These are phyloP conservation scores for Friedmanniomyces endolithicus DNA, from an alignment of 495 filamentous ascomycete genomes.

Conservation along the genomic window DNA sequence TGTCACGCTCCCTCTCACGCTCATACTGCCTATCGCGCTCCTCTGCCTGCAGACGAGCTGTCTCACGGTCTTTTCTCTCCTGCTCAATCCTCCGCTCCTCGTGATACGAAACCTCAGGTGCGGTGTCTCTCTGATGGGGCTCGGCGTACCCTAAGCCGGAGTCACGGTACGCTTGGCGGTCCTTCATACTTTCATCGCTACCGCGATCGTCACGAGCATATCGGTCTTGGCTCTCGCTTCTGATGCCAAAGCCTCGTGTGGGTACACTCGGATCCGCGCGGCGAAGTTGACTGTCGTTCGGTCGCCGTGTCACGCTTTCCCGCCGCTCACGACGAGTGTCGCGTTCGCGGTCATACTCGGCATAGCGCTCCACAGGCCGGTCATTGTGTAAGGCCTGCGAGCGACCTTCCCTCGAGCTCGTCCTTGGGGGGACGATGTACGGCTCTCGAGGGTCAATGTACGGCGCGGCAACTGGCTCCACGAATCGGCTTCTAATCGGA, in stretches of 20 bases:
- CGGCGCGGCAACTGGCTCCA: neutral
- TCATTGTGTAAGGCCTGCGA: slow-evolving; percentile 22
- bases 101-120: slow-evolving; percentile 7
- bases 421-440: slow-evolving; percentile 21
- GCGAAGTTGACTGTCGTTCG: slow-evolving; percentile 21
- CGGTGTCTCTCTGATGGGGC: slow-evolving; percentile 16
- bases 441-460: slow-evolving; percentile 20
- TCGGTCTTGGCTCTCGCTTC: slow-evolving; percentile 18
- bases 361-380: slow-evolving; percentile 21
- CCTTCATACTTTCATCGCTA: slow-evolving; percentile 16
- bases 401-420: slow-evolving; percentile 19
- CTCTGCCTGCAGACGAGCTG: slow-evolving; percentile 6
- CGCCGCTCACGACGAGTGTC: slow-evolving; percentile 20
- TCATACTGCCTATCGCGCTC: slow-evolving; percentile 5
- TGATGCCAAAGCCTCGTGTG: slow-evolving; percentile 31
- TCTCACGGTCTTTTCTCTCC: slow-evolving; percentile 11
- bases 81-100: slow-evolving; percentile 8
- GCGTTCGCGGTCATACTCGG: slow-evolving; percentile 21
- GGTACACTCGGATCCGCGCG: slow-evolving; percentile 3
- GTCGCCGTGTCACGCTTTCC: slow-evolving; percentile 15
- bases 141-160: slow-evolving; percentile 17
- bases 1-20: slow-evolving; percentile 10
- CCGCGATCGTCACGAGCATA: slow-evolving; percentile 16
- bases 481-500: slow-evolving; percentile 6
- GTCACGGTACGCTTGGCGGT: slow-evolving; percentile 1